A percentile compares a stretch with the other conserved stretches of the same genome.
Conservation (phyloP, 306 rosid species). For the Cajanus cajan region DNA sequence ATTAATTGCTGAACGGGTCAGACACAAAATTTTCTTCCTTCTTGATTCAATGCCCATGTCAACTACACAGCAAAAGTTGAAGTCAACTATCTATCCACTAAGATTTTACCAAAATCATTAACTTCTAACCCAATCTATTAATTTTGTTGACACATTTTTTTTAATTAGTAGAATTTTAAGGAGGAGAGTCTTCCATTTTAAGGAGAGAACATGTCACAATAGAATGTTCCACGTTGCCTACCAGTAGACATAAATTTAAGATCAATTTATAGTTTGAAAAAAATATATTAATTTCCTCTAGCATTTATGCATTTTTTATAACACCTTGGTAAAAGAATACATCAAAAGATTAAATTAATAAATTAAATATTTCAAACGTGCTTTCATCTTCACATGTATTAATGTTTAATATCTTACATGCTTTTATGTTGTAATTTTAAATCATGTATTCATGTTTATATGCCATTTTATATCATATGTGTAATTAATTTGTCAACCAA, state of each 20-base stretch:
- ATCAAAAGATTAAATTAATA: background rate
- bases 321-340: background rate
- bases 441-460: background rate
- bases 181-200: too few relatives aligned
- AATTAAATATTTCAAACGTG: background rate
- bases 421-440: background rate
- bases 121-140: background rate
- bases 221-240: background rate
- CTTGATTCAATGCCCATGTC: slow-evolving; percentile 12
- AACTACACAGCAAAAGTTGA: background rate
- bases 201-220: too few relatives aligned
- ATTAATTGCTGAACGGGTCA: slow-evolving; percentile 17
- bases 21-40: background rate
- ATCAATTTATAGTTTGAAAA: background rate
- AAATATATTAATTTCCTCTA: too few relatives aligned
- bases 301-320: too few relatives aligned
- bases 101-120: background rate
- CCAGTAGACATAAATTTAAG: background rate
- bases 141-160: background rate
- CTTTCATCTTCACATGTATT: background rate
- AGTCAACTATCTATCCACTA: background rate
- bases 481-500: background rate
- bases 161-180: too few relatives aligned
- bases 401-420: background rate
- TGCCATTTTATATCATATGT: background rate